Evolutionary conservation across 129 eudicot genomes (phyloP).

Genomic region (Apium graveolens): DNA sequence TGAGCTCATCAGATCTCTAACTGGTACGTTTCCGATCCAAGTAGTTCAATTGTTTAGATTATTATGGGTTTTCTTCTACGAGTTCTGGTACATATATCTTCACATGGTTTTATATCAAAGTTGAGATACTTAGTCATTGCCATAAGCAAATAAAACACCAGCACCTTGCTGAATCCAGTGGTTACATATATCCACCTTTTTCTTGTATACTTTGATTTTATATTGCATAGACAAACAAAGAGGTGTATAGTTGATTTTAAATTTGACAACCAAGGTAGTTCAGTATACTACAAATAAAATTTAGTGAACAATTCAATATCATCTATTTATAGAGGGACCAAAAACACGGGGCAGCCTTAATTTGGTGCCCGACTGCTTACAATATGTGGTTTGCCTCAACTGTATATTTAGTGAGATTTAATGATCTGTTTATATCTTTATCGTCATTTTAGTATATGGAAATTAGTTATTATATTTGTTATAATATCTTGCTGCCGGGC

Average conservation of each 20-base stretch:
- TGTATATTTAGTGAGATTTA: not conserved
- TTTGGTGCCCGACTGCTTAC: not conserved
- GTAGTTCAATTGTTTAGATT: not conserved
- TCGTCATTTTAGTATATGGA: not conserved
- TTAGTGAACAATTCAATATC: not conserved
- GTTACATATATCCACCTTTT: not conserved
- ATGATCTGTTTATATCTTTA: not conserved
- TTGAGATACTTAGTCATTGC: not conserved
- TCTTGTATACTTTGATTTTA: not conserved
- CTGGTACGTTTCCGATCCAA: slow-evolving; percentile 36
- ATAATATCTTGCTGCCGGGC: not conserved
- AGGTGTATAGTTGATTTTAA: not conserved
- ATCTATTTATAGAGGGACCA: not conserved
- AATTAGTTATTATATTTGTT: not conserved
- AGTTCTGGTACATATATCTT: not conserved
- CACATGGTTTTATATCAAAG: not conserved
- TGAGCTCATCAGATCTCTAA: slow-evolving; percentile 68
- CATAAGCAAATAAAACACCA: not conserved
- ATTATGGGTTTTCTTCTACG: not conserved
- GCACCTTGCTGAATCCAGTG: not conserved
- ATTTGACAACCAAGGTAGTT: not conserved
- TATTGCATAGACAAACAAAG: not conserved
- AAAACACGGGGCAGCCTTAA: not conserved
- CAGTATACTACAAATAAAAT: not conserved
- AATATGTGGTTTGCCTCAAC: not conserved